These are phyloP conservation scores for Vigna unguiculata DNA, from an alignment of 306 rosid species.

Conservation along the genomic window DNA sequence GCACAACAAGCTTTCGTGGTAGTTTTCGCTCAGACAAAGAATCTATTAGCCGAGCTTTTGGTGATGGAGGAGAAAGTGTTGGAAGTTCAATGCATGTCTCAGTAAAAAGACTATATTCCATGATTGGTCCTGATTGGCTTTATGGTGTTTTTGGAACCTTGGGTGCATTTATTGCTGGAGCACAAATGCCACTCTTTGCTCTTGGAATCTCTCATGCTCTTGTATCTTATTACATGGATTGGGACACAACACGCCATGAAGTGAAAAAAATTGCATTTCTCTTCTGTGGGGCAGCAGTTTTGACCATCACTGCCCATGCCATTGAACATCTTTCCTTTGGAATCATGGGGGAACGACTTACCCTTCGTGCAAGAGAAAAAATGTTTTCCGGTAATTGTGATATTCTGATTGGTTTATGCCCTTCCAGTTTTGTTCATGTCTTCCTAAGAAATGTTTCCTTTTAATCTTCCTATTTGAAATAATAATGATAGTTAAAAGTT, in stretches of 20 bases:
- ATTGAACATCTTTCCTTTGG: conserved; percentile 83
- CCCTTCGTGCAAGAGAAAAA: conserved; percentile 78
- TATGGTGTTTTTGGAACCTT: conserved; percentile 77
- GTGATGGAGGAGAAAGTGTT: conserved; percentile 55
- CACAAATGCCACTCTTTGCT: conserved; percentile 94
- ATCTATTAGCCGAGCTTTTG: conserved; percentile 55
- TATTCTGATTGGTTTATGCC: too few species aligned
- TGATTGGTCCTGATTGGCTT: conserved; percentile 84
- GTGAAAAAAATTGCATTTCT: conserved; percentile 73
- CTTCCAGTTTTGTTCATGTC: not conserved
- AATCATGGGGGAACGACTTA: conserved; percentile 91
- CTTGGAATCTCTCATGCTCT: conserved; percentile 95
- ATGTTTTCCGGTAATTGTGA: conserved; percentile 74
- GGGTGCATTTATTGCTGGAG: conserved; percentile 82
- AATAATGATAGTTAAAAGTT: not conserved
- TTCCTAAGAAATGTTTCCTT: conserved; percentile 17
- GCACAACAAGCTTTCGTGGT: conserved; percentile 70
- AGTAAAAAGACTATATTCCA: conserved; percentile 68
- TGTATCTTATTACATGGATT: conserved; percentile 86
- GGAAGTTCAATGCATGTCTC: conserved; percentile 57
- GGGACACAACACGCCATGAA: conserved; percentile 78
- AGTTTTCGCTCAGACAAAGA: conserved; percentile 89
- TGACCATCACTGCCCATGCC: conserved; percentile 73
- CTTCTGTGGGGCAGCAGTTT: conserved; percentile 71
- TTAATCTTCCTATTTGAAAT: conserved; percentile 7